These are phyloP conservation scores for Sphagnum tenellum DNA, from an alignment of 225 moss, liverwort and hornwort genomes.

Conservation along the genomic window DNA sequence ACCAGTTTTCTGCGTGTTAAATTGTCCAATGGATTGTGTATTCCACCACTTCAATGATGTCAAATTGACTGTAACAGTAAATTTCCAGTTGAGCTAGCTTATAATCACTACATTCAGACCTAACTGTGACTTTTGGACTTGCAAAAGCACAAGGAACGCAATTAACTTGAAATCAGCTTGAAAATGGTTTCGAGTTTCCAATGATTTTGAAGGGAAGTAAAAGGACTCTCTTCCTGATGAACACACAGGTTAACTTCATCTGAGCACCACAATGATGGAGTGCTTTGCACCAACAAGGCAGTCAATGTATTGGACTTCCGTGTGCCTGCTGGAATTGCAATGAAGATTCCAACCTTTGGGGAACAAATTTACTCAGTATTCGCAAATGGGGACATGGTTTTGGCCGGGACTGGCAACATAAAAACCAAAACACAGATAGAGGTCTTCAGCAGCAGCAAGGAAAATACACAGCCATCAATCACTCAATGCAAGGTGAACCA, in stretches of 20 bases:
- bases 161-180: too few relatives aligned
- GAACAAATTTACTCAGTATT: conserved; percentile 61
- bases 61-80: too few relatives aligned
- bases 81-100: too few relatives aligned
- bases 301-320: conserved; percentile 91
- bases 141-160: too few relatives aligned
- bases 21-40: too few relatives aligned
- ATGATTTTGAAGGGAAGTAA: too few relatives aligned
- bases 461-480: background rate
- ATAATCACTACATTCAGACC: too few relatives aligned
- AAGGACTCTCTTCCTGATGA: too few relatives aligned
- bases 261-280: conserved; percentile 68
- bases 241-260: conserved; percentile 55
- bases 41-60: too few relatives aligned
- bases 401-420: conserved; percentile 57
- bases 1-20: too few relatives aligned
- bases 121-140: too few relatives aligned
- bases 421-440: conserved; percentile 22
- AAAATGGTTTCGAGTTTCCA: too few relatives aligned
- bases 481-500: conserved; percentile 54
- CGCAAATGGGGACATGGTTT: conserved; percentile 80
- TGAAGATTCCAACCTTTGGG: conserved; percentile 74
- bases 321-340: conserved; percentile 72
- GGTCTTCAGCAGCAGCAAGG: conserved; percentile 1
- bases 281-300: conserved; percentile 75